These are phyloP conservation scores for Gracilaria domingensis DNA, from an alignment of 23 red algal species.

Conservation along the genomic window DNA sequence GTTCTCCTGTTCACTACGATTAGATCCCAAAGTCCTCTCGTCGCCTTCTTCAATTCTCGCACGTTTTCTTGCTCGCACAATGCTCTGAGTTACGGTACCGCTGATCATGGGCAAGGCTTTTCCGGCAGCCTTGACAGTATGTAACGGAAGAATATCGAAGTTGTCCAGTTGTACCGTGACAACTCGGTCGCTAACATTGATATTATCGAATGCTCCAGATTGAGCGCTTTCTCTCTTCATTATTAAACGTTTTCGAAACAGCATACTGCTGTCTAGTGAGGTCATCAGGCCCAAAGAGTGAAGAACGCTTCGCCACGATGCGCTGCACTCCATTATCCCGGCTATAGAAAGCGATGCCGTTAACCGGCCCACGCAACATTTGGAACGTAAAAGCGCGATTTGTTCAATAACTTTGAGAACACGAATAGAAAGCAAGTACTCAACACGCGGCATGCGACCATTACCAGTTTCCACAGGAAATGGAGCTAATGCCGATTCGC, in stretches of 20 bases:
- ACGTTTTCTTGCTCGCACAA: constrained; percentile 1
- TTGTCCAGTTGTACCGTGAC: constrained; percentile 31
- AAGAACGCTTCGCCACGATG: constrained; percentile 3
- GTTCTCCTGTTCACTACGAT: background rate
- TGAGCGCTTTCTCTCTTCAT: background rate
- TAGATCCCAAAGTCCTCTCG: too few species aligned
- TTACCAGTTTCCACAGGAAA: too few species aligned
- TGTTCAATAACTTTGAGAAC: constrained; percentile 16
- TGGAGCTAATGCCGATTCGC: too few species aligned
- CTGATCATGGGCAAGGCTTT: constrained; percentile 20
- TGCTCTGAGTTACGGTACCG: constrained; percentile 6
- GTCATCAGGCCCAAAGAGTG: background rate
- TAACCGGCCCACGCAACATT: background rate
- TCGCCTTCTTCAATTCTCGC: too few species aligned
- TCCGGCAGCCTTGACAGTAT: constrained; percentile 18
- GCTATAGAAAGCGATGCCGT: background rate
- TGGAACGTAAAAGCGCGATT: background rate
- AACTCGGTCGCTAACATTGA: background rate
- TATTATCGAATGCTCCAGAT: background rate
- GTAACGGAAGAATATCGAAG: constrained; percentile 27
- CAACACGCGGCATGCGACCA: background rate
- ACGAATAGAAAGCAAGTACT: background rate
- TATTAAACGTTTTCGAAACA: background rate
- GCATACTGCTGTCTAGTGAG: background rate
- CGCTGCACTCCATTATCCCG: background rate